These are phyloP conservation scores for Aspergillus caelatus DNA, from an alignment of 2,329 filamentous ascomycete species.

Conservation along the genomic window DNA sequence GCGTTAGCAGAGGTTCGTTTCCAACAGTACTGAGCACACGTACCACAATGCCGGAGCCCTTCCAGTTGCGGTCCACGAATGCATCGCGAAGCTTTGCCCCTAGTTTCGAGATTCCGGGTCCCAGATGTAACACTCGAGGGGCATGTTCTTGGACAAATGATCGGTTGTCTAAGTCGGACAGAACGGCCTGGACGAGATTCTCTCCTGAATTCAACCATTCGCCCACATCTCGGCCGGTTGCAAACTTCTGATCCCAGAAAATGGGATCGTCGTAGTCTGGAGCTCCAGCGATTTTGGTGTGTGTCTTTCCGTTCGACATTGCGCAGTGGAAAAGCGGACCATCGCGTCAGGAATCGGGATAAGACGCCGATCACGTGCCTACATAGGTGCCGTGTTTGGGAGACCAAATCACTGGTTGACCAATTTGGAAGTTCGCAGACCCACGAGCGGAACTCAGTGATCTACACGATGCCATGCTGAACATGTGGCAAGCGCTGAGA, in stretches of 20 bases:
- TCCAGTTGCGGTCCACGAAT: slow-evolving; percentile 30
- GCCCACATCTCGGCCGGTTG: slow-evolving; percentile 39
- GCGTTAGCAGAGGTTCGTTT: neutral
- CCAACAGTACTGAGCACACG: slow-evolving; percentile 9
- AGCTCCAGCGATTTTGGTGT: slow-evolving; percentile 27
- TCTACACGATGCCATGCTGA: no score
- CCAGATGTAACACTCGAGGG: slow-evolving; percentile 36
- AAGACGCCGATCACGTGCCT: neutral
- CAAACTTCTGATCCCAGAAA: slow-evolving; percentile 40
- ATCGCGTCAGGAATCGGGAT: neutral
- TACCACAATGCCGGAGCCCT: slow-evolving; percentile 36
- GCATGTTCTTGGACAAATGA: neutral
- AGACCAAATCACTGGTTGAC: no score
- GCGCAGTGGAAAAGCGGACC: neutral
- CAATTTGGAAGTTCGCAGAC: no score
- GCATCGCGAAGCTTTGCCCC: slow-evolving; percentile 34
- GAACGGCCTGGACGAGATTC: slow-evolving; percentile 28
- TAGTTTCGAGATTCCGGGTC: slow-evolving; percentile 37
- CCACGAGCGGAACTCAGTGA: no score
- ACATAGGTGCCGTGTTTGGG: no score
- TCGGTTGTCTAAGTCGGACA: slow-evolving; percentile 28
- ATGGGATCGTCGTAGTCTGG: slow-evolving; percentile 37
- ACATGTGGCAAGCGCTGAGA: no score
- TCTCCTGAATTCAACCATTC: slow-evolving; percentile 43
- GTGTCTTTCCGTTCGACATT: slow-evolving; percentile 20